These are phyloP conservation scores for Rhynchosporium secalis DNA, from an alignment of 2,329 filamentous ascomycete species.

Conservation along the genomic window DNA sequence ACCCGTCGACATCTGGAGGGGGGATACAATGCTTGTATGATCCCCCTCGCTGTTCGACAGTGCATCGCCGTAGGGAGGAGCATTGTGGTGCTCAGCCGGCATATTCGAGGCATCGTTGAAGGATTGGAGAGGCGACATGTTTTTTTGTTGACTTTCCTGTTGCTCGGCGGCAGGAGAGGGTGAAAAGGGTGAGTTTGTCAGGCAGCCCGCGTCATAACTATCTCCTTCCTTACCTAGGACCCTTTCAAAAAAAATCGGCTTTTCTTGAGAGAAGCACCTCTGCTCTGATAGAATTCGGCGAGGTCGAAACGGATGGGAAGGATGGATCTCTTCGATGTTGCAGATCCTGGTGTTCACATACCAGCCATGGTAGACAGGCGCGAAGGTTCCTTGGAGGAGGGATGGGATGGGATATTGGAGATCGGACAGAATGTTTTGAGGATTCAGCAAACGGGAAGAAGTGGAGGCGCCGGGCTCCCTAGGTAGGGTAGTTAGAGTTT, in stretches of 20 bases:
- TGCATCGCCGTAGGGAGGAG: background rate
- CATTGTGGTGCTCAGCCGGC: slow-evolving; percentile 1
- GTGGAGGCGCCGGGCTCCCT: background rate
- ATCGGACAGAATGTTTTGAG: background rate
- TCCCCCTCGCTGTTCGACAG: slow-evolving; percentile 14
- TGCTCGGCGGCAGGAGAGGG: background rate
- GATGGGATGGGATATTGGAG: too few species aligned
- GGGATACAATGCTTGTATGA: slow-evolving; percentile 28
- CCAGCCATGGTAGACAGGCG: background rate
- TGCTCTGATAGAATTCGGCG: background rate
- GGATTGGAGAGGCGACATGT: slow-evolving; percentile 12
- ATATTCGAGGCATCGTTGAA: slow-evolving; percentile 10
- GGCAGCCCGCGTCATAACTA: slow-evolving; percentile 5
- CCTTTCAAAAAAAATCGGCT: background rate
- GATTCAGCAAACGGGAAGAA: background rate
- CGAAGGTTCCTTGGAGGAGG: background rate
- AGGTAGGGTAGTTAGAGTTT: slow-evolving; percentile 1
- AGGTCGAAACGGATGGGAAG: background rate
- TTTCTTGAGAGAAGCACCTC: background rate
- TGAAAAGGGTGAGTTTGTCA: slow-evolving; percentile 4
- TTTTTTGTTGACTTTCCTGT: background rate
- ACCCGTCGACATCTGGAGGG: slow-evolving; percentile 33
- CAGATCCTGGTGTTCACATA: background rate
- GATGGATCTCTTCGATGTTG: background rate
- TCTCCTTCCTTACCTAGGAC: background rate